These are phyloP conservation scores for Delonix regia DNA, from an alignment of 306 rosid genomes.

Conservation along the genomic window DNA sequence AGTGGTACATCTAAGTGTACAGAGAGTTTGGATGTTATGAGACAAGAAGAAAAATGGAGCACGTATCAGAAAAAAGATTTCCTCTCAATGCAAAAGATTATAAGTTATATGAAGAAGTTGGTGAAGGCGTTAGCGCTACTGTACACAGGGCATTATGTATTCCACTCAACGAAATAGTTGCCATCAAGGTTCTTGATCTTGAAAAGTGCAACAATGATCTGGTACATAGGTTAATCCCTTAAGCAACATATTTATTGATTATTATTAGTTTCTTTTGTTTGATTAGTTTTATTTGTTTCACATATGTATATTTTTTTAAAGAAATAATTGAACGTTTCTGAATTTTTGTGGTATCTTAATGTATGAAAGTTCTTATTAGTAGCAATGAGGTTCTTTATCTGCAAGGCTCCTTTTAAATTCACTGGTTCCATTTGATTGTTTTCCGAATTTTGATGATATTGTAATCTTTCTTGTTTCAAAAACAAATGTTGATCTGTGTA, in stretches of 20 bases:
- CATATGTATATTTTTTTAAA: neutral
- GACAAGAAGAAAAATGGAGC: slow-evolving; percentile 73
- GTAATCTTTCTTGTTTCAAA: neutral
- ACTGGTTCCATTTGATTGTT: neutral
- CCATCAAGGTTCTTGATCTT: slow-evolving; percentile 97
- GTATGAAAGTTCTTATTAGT: neutral
- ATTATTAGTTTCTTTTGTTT: slow-evolving; percentile 1
- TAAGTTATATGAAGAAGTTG: slow-evolving; percentile 94
- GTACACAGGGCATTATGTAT: slow-evolving; percentile 90
- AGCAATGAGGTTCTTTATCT: slow-evolving; percentile 15
- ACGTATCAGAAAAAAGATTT: slow-evolving; percentile 57
- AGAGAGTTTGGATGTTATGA: slow-evolving; percentile 40
- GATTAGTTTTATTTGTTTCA: slow-evolving; percentile 10
- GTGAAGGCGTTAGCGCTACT: slow-evolving; percentile 96
- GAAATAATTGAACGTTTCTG: neutral
- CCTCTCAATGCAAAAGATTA: slow-evolving; percentile 85
- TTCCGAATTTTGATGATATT: neutral
- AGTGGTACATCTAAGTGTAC: slow-evolving; percentile 33
- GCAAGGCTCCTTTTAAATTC: neutral
- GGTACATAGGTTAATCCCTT: slow-evolving; percentile 55
- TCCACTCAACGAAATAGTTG: slow-evolving; percentile 86
- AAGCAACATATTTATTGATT: neutral
- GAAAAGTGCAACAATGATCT: slow-evolving; percentile 91
- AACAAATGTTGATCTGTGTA: slow-evolving; percentile 6
- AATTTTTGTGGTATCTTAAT: neutral